These are phyloP conservation scores for Triglochin maritima DNA, from an alignment of 106 monocot species.

Conservation along the genomic window DNA sequence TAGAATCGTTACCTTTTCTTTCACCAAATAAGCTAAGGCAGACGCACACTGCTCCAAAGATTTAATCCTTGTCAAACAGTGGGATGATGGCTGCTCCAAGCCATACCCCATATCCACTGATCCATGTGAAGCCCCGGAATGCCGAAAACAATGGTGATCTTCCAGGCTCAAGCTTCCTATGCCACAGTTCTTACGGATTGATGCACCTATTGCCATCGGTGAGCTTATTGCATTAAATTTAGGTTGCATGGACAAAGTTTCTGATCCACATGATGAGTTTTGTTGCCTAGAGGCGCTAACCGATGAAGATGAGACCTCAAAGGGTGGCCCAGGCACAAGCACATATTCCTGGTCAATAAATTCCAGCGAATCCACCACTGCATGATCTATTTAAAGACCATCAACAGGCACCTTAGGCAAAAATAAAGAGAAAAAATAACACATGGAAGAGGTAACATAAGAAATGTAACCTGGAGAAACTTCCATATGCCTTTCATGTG, in stretches of 20 bases:
- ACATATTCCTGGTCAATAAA: slow-evolving; percentile 86
- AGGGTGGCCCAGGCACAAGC: slow-evolving; percentile 56
- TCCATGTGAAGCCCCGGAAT: slow-evolving; percentile 61
- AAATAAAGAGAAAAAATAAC: slow-evolving; percentile 4
- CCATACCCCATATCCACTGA: slow-evolving; percentile 59
- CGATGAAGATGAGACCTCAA: slow-evolving; percentile 59
- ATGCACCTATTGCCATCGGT: slow-evolving; percentile 65
- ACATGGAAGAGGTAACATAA: background rate
- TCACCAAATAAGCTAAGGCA: slow-evolving; percentile 65
- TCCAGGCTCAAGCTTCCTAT: slow-evolving; percentile 39
- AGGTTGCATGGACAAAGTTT: slow-evolving; percentile 21
- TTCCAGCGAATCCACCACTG: slow-evolving; percentile 65
- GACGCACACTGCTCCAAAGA: slow-evolving; percentile 72
- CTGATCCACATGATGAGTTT: slow-evolving; percentile 46
- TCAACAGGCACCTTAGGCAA: slow-evolving; percentile 1
- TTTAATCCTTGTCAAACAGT: slow-evolving; percentile 58
- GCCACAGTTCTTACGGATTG: slow-evolving; percentile 7
- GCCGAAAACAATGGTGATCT: slow-evolving; percentile 31
- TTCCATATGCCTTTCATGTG: slow-evolving; percentile 13
- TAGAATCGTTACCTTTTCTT: slow-evolving; percentile 40
- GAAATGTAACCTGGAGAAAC: slow-evolving; percentile 24
- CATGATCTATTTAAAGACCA: slow-evolving; percentile 24
- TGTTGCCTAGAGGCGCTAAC: slow-evolving; percentile 23
- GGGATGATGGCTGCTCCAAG: slow-evolving; percentile 58
- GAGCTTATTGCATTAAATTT: slow-evolving; percentile 41